These are phyloP conservation scores for Mycena kentingensis DNA, from an alignment of 768 basidiomycete species.

Conservation along the genomic window DNA sequence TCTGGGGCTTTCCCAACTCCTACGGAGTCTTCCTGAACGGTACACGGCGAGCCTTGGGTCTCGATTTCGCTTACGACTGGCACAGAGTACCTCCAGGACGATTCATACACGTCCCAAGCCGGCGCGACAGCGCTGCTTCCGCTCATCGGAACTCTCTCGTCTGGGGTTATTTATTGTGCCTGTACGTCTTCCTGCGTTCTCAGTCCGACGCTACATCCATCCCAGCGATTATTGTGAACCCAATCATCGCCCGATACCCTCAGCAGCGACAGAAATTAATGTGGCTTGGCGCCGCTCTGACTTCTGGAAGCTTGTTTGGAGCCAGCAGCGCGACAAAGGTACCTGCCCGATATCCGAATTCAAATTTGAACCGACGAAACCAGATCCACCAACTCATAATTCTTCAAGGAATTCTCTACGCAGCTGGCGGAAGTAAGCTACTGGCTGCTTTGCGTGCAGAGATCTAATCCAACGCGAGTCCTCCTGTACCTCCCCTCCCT, in stretches of 20 bases:
- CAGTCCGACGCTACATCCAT: not conserved
- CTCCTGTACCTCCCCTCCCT: constrained; percentile 30
- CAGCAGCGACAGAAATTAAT: constrained; percentile 20
- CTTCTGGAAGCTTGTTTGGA: constrained; percentile 25
- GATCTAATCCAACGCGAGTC: constrained; percentile 14
- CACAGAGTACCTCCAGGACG: constrained; percentile 28
- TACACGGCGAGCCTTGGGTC: not conserved
- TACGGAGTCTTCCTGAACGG: constrained; percentile 33
- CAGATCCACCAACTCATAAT: constrained; percentile 24
- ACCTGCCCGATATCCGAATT: not conserved
- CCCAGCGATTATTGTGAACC: constrained; percentile 19
- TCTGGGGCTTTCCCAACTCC: constrained; percentile 34
- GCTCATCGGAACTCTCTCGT: constrained; percentile 30
- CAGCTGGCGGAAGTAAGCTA: constrained; percentile 28
- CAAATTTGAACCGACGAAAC: too few relatives aligned
- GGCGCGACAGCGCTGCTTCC: constrained; percentile 29
- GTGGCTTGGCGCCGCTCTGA: constrained; percentile 28
- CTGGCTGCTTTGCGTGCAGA: too few relatives aligned
- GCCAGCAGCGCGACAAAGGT: constrained; percentile 30
- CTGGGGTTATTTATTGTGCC: constrained; percentile 35
- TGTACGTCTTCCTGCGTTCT: constrained; percentile 15
- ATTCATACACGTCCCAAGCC: constrained; percentile 22
- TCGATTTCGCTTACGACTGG: not conserved
- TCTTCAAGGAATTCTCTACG: constrained; percentile 31
- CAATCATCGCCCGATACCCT: constrained; percentile 28